These are phyloP conservation scores for Brassica nigra DNA, from an alignment of 345 rosid genomes.

Conservation along the genomic window DNA sequence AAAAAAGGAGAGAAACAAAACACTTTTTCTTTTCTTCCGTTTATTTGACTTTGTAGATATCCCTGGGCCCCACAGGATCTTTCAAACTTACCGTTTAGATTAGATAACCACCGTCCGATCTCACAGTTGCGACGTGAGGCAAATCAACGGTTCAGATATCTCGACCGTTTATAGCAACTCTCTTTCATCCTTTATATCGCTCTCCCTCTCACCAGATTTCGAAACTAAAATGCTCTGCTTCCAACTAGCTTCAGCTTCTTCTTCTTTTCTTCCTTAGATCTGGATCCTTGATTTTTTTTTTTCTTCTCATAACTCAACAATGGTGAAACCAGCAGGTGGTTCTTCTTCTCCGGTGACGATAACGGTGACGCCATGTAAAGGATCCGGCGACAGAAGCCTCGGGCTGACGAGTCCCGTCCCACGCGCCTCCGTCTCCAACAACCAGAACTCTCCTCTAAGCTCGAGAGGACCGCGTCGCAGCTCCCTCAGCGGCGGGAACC, in stretches of 20 bases:
- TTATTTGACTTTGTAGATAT: constrained; percentile 37
- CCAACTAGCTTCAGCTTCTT: constrained; percentile 30
- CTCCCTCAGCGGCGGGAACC: constrained; percentile 49
- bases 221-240: constrained; percentile 34
- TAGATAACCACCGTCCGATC: constrained; percentile 41
- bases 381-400: constrained; percentile 63
- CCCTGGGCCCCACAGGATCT: constrained; percentile 23
- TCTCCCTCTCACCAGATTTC: constrained; percentile 4
- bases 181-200: constrained; percentile 20
- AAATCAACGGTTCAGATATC: constrained; percentile 41
- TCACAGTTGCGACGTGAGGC: background rate
- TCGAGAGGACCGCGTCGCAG: constrained; percentile 45
- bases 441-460: constrained; percentile 62
- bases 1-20: background rate
- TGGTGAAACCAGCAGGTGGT: constrained; percentile 56
- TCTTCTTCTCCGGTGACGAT: constrained; percentile 69
- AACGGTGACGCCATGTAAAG: constrained; percentile 70
- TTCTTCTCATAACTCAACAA: background rate
- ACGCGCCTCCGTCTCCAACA: constrained; percentile 59
- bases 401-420: constrained; percentile 71
- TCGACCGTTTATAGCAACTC: constrained; percentile 53
- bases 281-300: background rate
- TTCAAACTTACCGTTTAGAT: constrained; percentile 52
- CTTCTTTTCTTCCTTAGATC: constrained; percentile 11
- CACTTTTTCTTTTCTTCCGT: background rate